Base-by-base conservation (phyloP, 164 flowering plant genomes). In the Buxus sempervirens region DNA sequence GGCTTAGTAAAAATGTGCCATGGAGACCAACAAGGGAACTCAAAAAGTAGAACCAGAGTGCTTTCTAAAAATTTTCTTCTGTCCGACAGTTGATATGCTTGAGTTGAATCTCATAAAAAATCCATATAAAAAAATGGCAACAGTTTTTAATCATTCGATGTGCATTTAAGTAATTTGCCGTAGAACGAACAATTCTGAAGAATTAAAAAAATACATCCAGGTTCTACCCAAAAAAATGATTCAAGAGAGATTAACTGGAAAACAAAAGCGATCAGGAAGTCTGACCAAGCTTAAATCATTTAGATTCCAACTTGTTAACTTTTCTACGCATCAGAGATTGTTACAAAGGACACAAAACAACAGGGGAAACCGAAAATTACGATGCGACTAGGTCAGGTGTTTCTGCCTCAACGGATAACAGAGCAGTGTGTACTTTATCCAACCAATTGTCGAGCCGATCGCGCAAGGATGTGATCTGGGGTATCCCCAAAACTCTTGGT, bases 361-460 rank as follows among this genome's bases (percentile, higher is more conserved):
- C 60, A 21, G 51, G 62, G 69, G 22, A 20, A 60, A 66, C 7
- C 58, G 4, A 15, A 42, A 65, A 57, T 87, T 75, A 90, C 10
- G 90, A 71, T 55, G 87, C 90, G 59, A 95, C 92, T 25, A 92
- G 86, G 78, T 95, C 99, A 5, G 97, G 97, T 60, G 96, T 90
- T 78, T 95, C 99, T 19, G 94, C 91, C 78, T 93, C 97, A 14
- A 90, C 86, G 0, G 93, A 90, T 67, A 86, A 64, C 77, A 92
- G 78, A 63, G 94, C 88, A 13, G 89, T 83, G 76, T 87, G 91
- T 6, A 92, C 99, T 80, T 90, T 92, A 27, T 70, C 92, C 75
- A 86, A 24, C 99, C 97, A 95, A 65, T 65, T 78, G 74, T 92
- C 97, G 70, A 89, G 80, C 32, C 88, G 85, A 64, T 85, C 90